phyloP scores from a whole-genome alignment of 192 early-diverging fungal species.

The Dissophora globulifera region DNA sequence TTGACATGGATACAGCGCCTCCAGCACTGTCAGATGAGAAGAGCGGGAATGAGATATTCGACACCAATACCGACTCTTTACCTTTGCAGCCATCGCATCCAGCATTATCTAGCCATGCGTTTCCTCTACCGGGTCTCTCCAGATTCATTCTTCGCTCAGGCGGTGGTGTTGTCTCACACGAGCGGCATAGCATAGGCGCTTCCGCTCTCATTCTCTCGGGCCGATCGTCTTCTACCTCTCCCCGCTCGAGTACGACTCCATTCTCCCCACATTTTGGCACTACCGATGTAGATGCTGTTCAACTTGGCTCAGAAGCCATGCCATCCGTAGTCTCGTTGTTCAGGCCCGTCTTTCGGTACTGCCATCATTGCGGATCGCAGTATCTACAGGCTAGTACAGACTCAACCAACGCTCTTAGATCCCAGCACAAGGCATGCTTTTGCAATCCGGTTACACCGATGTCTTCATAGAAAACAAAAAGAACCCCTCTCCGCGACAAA shows the following conservation, averaged over 20 bases:
- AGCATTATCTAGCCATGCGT: not conserved
- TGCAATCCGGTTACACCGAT: not conserved
- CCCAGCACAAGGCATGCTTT: conserved; percentile 1
- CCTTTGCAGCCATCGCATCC: not conserved
- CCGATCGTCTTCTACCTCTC: conserved; percentile 9
- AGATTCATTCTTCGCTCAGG: conserved; percentile 19
- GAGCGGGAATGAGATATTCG: not conserved
- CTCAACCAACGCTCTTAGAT: not conserved
- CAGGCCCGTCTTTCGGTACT: conserved; percentile 18
- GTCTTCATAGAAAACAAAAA: not conserved
- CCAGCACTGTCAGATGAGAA: too few species aligned
- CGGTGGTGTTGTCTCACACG: conserved; percentile 24
- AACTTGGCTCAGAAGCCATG: not conserved
- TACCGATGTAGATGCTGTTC: not conserved
- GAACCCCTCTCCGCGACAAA: too few species aligned
- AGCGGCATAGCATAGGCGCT: conserved; percentile 10
- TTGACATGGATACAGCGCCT: not conserved
- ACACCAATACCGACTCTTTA: not conserved
- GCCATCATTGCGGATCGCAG: conserved; percentile 28
- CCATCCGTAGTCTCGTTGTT: not conserved
- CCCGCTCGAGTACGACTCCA: not conserved
- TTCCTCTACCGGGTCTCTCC: conserved; percentile 19
- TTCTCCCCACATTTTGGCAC: not conserved
- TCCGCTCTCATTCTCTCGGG: conserved; percentile 30
- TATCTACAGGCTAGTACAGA: not conserved